Evolutionary conservation across 202 grass and related monocot species (phyloP).

Genomic region (Carex sylvatica): DNA sequence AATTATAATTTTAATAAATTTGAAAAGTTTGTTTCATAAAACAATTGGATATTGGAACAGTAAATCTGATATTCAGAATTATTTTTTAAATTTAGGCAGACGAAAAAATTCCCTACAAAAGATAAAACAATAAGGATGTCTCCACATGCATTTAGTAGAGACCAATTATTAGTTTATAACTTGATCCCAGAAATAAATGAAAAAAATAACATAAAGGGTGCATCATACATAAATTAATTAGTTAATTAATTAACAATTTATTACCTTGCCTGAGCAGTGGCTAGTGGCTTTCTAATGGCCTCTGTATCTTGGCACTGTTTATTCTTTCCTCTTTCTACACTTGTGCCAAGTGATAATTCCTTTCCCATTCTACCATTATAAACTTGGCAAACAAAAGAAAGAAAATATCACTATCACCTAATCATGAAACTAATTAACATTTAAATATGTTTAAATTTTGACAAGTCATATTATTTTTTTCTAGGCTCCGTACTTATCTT

Average conservation of each 20-base stretch:
- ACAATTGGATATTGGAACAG: neutral
- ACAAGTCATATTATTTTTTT: neutral
- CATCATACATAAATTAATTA: neutral
- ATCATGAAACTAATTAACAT: neutral
- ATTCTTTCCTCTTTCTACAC: constrained; percentile 24
- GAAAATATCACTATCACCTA: neutral
- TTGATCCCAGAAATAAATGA: neutral
- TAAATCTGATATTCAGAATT: neutral
- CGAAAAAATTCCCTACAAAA: constrained; percentile 4
- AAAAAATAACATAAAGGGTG: neutral
- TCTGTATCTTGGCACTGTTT: constrained; percentile 50
- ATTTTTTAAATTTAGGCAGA: neutral
- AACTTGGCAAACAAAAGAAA: constrained; percentile 33
- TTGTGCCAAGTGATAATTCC: constrained; percentile 30
- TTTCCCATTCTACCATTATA: constrained; percentile 43
- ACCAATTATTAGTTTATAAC: neutral
- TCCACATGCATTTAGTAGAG: neutral
- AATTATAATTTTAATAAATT: neutral
- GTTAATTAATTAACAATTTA: neutral
- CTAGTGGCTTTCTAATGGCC: constrained; percentile 33
- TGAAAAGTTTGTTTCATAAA: neutral
- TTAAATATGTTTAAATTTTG: neutral
- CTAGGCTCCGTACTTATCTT: neutral
- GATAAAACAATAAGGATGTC: constrained; percentile 2
- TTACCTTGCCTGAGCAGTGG: constrained; percentile 19